Evolutionary conservation across 2,329 filamentous ascomycete species (phyloP).

Genomic region (Neurospora crassa): DNA sequence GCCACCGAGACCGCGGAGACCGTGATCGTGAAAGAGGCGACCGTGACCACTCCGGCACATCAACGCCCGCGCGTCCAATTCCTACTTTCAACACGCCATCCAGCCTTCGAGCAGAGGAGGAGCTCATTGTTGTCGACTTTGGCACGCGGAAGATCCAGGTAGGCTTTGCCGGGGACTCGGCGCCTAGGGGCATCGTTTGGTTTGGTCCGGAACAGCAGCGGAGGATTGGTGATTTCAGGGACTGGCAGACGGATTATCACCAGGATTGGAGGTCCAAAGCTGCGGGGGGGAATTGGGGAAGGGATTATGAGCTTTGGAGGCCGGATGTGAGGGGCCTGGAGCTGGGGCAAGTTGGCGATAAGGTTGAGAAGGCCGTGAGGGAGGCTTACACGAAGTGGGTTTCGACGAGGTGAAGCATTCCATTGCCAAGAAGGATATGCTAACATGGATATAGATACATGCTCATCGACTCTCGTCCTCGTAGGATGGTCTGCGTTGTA

Average conservation of each 20-base stretch:
- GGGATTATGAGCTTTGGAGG: slow-evolving; percentile 66
- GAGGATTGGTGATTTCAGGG: slow-evolving; percentile 71
- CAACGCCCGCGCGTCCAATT: slow-evolving; percentile 43
- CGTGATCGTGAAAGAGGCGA: slow-evolving; percentile 21
- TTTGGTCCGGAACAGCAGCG: slow-evolving; percentile 70
- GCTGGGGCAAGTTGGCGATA: slow-evolving; percentile 73
- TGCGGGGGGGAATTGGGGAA: slow-evolving; percentile 47
- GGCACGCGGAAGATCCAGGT: slow-evolving; percentile 69
- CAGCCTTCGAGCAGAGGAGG: slow-evolving; percentile 66
- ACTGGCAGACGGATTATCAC: slow-evolving; percentile 50
- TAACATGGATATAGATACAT: slow-evolving; percentile 37
- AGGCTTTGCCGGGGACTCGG: slow-evolving; percentile 77
- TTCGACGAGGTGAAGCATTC: not conserved
- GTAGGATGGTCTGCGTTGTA: slow-evolving; percentile 64
- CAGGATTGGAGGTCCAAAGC: slow-evolving; percentile 37
- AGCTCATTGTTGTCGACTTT: slow-evolving; percentile 73
- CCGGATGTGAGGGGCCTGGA: slow-evolving; percentile 65
- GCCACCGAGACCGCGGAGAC: not conserved
- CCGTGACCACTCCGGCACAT: slow-evolving; percentile 38
- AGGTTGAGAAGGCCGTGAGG: slow-evolving; percentile 71
- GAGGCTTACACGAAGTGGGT: slow-evolving; percentile 74
- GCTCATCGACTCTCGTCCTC: slow-evolving; percentile 64
- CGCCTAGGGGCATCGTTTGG: slow-evolving; percentile 59
- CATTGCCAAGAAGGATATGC: not conserved
- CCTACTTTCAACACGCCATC: slow-evolving; percentile 51